Evolutionary conservation across 1,284 basidiomycete genomes (phyloP).

Genomic region (Heterobasidion annosum): DNA sequence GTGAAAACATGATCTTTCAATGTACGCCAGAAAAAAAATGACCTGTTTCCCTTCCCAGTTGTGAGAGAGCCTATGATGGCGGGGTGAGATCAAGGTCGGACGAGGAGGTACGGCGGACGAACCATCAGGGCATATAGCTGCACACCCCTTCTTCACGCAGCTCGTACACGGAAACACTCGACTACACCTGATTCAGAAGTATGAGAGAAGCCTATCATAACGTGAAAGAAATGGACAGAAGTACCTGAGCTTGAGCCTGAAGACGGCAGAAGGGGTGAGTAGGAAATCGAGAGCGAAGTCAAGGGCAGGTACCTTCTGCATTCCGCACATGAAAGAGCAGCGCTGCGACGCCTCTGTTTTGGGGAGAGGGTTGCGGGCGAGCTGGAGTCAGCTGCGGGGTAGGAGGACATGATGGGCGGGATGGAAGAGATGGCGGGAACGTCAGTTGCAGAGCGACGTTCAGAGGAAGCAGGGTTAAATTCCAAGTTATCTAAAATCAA

Average conservation of each 20-base stretch:
- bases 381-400: slow-evolving; percentile 10
- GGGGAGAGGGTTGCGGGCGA: slow-evolving; percentile 24
- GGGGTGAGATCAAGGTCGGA: slow-evolving; percentile 2
- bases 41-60: slow-evolving; percentile 67
- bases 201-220: slow-evolving; percentile 3
- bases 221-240: slow-evolving; percentile 11
- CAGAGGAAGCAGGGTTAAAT: not conserved
- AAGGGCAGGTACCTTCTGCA: slow-evolving; percentile 40
- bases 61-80: slow-evolving; percentile 44
- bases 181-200: slow-evolving; percentile 35
- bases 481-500: not conserved
- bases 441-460: not conserved
- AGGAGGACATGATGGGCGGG: slow-evolving; percentile 13
- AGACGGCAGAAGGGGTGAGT: slow-evolving; percentile 7
- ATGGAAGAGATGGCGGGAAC: slow-evolving; percentile 2
- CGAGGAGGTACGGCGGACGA: slow-evolving; percentile 5
- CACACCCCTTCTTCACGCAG: slow-evolving; percentile 60
- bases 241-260: slow-evolving; percentile 56
- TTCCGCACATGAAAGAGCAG: slow-evolving; percentile 51
- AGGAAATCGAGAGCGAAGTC: slow-evolving; percentile 1
- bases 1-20: not conserved
- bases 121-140: slow-evolving; percentile 58
- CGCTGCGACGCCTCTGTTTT: slow-evolving; percentile 37
- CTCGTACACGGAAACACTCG: slow-evolving; percentile 58
- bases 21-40: not conserved